phyloP scores from a whole-genome alignment of 345 rosid species.

The Melaleuca quinquenervia region DNA sequence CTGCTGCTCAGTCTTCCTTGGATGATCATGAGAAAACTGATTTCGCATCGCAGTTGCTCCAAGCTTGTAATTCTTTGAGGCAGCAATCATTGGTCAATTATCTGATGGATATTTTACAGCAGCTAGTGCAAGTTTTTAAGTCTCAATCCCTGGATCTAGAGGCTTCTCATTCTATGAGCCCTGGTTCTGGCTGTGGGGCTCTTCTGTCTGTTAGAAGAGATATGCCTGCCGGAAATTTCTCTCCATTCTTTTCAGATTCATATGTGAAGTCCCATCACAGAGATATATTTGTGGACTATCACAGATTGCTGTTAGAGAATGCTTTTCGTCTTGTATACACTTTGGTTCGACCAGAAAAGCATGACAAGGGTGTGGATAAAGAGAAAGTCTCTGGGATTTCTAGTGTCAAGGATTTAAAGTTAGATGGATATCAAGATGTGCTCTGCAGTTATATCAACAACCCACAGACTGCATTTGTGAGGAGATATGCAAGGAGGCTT shows the following conservation, averaged over 20 bases:
- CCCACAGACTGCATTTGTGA: constrained; percentile 84
- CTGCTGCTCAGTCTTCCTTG: constrained; percentile 42
- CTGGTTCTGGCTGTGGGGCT: constrained; percentile 95
- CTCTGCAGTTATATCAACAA: constrained; percentile 95
- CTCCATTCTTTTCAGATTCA: constrained; percentile 98
- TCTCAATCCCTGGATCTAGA: constrained; percentile 54
- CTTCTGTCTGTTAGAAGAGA: constrained; percentile 81
- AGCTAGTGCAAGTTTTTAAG: constrained; percentile 80
- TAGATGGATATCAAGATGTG: constrained; percentile 94
- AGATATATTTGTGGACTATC: constrained; percentile 88
- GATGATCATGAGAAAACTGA: constrained; percentile 78
- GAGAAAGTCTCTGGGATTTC: constrained; percentile 58
- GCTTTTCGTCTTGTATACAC: constrained; percentile 83
- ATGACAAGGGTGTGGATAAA: constrained; percentile 84
- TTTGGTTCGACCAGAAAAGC: constrained; percentile 96
- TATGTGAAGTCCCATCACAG: constrained; percentile 85
- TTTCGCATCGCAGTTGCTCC: constrained; percentile 70
- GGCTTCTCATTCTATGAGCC: constrained; percentile 40
- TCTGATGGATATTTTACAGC: constrained; percentile 92
- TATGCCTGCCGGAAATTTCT: constrained; percentile 85
- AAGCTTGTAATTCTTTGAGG: constrained; percentile 75
- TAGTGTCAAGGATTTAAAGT: constrained; percentile 73
- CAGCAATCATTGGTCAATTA: constrained; percentile 82
- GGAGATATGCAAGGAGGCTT: constrained; percentile 97
- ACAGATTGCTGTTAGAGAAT: constrained; percentile 83